Evolutionary conservation across 495 filamentous ascomycete species (phyloP).

Genomic region (Penicillium angulare): DNA sequence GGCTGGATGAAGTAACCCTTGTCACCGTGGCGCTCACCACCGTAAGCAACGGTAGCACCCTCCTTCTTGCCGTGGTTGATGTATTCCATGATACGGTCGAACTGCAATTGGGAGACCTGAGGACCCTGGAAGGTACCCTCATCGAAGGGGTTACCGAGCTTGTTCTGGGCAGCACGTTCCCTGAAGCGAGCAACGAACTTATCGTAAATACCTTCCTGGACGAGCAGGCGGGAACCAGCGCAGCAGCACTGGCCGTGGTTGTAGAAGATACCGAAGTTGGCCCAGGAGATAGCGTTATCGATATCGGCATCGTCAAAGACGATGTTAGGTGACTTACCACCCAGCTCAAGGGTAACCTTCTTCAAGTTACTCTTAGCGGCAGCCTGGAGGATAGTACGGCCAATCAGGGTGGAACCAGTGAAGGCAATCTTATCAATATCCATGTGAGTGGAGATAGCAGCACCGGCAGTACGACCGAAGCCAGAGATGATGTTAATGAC

Average conservation of each 20-base stretch:
- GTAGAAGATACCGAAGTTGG: constrained; percentile 98
- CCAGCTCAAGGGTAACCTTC: constrained; percentile 98
- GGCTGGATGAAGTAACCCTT: constrained; percentile 98
- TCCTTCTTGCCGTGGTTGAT: constrained; percentile 85
- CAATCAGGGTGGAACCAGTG: constrained; percentile 90
- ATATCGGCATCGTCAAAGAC: constrained; percentile 95
- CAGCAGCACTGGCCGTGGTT: constrained; percentile 99
- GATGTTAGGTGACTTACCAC: constrained; percentile 98
- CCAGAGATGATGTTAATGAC: constrained; percentile 96
- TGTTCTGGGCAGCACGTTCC: constrained; percentile 76
- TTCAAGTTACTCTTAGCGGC: constrained; percentile 93
- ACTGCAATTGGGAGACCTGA: constrained; percentile 92
- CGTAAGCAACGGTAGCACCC: constrained; percentile 80
- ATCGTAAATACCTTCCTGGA: constrained; percentile 95
- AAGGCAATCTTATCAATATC: constrained; percentile 98
- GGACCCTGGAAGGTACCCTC: constrained; percentile 93
- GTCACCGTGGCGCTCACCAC: constrained; percentile 84
- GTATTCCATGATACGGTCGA: constrained; percentile 97
- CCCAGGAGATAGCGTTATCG: constrained; percentile 94
- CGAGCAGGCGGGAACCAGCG: constrained; percentile 91
- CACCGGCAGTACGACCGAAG: constrained; percentile 85
- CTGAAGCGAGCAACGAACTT: constrained; percentile 89
- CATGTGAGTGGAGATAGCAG: constrained; percentile 92
- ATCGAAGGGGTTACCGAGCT: constrained; percentile 90
- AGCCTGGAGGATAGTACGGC: constrained; percentile 93